A percentile compares a stretch with the other conserved stretches of the same genome.
These are phyloP conservation scores for Hanseniaspora taiwanica DNA, from an alignment of 805 yeast genomes.

Conservation along the genomic window DNA sequence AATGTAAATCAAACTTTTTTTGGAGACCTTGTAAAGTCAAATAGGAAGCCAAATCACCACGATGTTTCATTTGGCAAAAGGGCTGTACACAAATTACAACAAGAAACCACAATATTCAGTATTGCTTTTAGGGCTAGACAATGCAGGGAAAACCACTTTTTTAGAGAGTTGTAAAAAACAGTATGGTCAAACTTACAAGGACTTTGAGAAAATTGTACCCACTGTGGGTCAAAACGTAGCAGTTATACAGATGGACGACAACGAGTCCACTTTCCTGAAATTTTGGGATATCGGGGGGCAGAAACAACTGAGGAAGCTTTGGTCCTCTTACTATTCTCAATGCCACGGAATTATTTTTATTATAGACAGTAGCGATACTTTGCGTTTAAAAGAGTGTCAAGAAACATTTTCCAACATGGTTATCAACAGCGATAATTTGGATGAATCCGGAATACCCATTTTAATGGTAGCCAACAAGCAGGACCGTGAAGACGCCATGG, in stretches of 20 bases:
- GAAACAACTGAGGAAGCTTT: conserved; percentile 64
- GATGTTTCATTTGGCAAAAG: conserved; percentile 60
- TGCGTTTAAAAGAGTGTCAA: conserved; percentile 71
- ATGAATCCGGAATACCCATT: conserved; percentile 67
- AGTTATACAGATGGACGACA: conserved; percentile 25
- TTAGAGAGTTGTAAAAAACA: conserved; percentile 50
- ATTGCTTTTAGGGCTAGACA: conserved; percentile 79
- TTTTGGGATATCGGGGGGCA: conserved; percentile 98
- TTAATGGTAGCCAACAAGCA: conserved; percentile 94
- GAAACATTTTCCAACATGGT: conserved; percentile 44
- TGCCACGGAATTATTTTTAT: conserved; percentile 90
- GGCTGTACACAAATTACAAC: conserved; percentile 46
- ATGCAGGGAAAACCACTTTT: conserved; percentile 89
- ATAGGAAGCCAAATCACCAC: not conserved
- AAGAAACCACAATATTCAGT: conserved; percentile 59
- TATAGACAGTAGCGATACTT: conserved; percentile 81
- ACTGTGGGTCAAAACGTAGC: conserved; percentile 89
- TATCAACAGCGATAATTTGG: conserved; percentile 32
- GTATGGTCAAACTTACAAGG: conserved; percentile 34
- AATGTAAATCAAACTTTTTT: no score
- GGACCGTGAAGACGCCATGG: conserved; percentile 59
- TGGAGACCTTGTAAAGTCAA: no score
- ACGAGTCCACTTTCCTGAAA: conserved; percentile 39
- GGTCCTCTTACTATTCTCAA: conserved; percentile 75
- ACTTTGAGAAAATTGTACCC: conserved; percentile 61